Base-by-base conservation (phyloP, 2,329 filamentous ascomycete genomes). In the Lasiodiplodia sp. region DNA sequence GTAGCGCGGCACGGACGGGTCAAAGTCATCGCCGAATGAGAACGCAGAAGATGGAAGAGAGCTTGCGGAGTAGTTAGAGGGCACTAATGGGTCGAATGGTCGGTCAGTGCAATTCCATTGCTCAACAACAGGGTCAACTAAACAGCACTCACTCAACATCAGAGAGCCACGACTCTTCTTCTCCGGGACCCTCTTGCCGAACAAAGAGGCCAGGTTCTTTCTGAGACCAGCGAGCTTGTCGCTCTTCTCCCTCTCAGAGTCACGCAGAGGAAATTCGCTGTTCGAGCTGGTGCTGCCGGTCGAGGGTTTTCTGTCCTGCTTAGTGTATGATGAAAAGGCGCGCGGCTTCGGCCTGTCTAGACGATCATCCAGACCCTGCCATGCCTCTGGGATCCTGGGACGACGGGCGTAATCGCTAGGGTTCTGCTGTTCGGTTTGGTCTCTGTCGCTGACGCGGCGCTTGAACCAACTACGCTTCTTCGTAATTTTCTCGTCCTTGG, bases 201-300 rank as follows among this genome's bases (percentile, higher is more conserved):
- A 83, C 65, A 86, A 82, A 69, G 83, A 86, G 53, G 86, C 79
- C 69, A 88, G 82, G 7, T 84, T 83, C 68, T 79, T 79, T 10
- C 55, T 66, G 4, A 75, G 72, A 31, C 69, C 71, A 11, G 70
- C 71, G 23, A 28, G 65, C 37, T 77, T 79, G 67, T 84, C 85
- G 70, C 72, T 71, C 68, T 72, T 79, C 68, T 66, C 71, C 60
- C 72, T 67, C 44, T 58, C 56, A 11, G 34, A 25, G 16, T 51
- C 74, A 31, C 82, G 81, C 67, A 82, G 80, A 3, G 82, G 81
- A 53, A 83, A 82, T 66, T 83, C 82, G 72, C 79, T 82, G 56
- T 73, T 78, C 23, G 55, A 34, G 51, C 63, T 56, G 16, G 44
- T 28, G 21, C 60, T 66, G 5, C 28, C 63, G 18, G 74, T 72